A percentile compares a stretch with the other conserved stretches of the same genome.
These are phyloP conservation scores for Gymnopilus dilepis DNA, from an alignment of 768 basidiomycete genomes.

Conservation along the genomic window DNA sequence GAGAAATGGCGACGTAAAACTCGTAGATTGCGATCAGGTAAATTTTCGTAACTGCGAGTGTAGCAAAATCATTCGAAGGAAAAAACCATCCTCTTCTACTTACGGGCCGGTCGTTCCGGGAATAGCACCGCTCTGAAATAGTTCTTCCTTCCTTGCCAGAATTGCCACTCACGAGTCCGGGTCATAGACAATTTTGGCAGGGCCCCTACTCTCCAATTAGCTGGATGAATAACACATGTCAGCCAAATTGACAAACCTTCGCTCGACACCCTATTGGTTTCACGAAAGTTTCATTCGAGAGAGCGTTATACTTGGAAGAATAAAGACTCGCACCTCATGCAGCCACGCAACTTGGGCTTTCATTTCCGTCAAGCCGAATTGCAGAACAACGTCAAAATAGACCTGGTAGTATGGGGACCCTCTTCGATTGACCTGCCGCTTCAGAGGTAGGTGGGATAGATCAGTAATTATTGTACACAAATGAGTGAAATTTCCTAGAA, in stretches of 20 bases:
- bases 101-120: too few relatives aligned
- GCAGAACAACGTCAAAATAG: conserved; percentile 42
- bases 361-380: conserved; percentile 55
- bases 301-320: too few relatives aligned
- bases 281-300: too few relatives aligned
- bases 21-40: too few relatives aligned
- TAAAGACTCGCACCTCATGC: conserved; percentile 45
- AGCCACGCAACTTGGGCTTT: conserved; percentile 51
- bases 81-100: too few relatives aligned
- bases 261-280: conserved; percentile 46
- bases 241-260: conserved; percentile 30
- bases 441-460: conserved; percentile 25
- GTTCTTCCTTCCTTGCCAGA: not conserved
- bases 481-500: conserved; percentile 31
- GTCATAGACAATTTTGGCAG: conserved; percentile 35
- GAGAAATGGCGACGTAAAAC: too few relatives aligned
- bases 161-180: not conserved
- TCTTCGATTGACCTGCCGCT: conserved; percentile 6
- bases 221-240: not conserved
- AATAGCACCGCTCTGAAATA: not conserved
- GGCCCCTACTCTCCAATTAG: conserved; percentile 4
- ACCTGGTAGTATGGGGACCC: conserved; percentile 31
- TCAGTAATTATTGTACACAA: conserved; percentile 32
- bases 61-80: too few relatives aligned
- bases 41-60: too few relatives aligned